phyloP scores from a whole-genome alignment of 2,329 filamentous ascomycete genomes.

The Calonectria naviculata region DNA sequence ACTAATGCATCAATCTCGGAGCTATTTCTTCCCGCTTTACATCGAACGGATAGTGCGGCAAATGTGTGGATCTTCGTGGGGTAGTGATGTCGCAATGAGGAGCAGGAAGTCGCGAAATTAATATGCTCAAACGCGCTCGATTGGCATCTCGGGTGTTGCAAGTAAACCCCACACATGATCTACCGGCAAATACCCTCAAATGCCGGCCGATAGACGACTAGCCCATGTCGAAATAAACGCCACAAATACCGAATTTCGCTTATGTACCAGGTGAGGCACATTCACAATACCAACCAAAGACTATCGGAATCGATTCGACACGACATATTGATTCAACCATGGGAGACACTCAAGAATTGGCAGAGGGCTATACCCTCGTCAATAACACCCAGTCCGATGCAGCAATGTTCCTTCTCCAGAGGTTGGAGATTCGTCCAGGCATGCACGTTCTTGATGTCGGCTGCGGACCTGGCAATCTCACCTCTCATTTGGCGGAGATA shows the following conservation, averaged over 20 bases:
- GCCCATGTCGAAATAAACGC: not conserved
- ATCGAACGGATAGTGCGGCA: not conserved
- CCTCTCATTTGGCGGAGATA: not conserved
- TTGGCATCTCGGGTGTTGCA: not conserved
- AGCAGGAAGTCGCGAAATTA: not conserved
- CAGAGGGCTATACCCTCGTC: not conserved
- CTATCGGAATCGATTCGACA: not conserved
- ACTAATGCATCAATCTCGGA: not conserved
- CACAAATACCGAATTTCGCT: not conserved
- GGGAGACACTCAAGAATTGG: not conserved
- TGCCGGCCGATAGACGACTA: not conserved
- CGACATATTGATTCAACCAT: not conserved
- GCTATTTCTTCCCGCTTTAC: not conserved
- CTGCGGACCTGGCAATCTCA: not conserved
- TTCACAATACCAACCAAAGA: not conserved
- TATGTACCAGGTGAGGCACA: not conserved
- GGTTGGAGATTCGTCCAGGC: not conserved
- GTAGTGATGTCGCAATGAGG: not conserved
- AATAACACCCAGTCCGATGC: constrained; percentile 1
- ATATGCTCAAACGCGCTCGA: not conserved
- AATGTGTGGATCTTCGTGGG: not conserved
- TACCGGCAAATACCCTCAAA: not conserved
- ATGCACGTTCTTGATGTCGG: not conserved
- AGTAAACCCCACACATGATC: not conserved
- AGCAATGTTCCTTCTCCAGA: not conserved